phyloP scores from a whole-genome alignment of 2,329 filamentous ascomycete species.

The Purpureocillium lavendulum region DNA sequence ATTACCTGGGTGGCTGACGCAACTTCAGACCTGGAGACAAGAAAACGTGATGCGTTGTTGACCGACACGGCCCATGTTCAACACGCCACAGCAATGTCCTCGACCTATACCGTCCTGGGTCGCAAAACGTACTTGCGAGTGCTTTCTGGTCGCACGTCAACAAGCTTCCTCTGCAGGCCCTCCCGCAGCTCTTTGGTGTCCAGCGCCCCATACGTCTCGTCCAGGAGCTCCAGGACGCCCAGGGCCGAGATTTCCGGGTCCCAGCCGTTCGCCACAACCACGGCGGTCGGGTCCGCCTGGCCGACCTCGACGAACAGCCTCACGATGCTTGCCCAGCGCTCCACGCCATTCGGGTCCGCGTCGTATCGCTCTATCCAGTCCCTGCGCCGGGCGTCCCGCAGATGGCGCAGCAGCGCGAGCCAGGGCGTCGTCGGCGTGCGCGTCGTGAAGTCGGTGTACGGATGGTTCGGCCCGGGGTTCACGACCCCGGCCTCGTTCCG shows the following conservation, averaged over 20 bases:
- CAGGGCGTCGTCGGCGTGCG: constrained; percentile 16
- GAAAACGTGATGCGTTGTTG: too few species aligned
- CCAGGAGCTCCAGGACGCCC: constrained; percentile 18
- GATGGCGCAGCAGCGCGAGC: constrained; percentile 19
- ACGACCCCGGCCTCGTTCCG: constrained; percentile 3
- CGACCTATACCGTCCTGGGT: too few species aligned
- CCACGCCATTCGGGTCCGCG: constrained; percentile 14
- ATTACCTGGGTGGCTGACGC: too few species aligned
- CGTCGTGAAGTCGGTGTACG: constrained; percentile 14
- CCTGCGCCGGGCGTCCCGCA: constrained; percentile 19
- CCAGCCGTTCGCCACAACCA: constrained; percentile 17
- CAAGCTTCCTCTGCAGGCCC: neutral
- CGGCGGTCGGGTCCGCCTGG: constrained; percentile 15
- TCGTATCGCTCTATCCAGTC: constrained; percentile 22
- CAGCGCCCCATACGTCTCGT: constrained; percentile 13
- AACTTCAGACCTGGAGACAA: too few species aligned
- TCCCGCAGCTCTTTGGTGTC: constrained; percentile 10
- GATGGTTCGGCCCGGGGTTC: constrained; percentile 12
- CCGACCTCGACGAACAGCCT: constrained; percentile 16
- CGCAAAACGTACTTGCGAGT: too few species aligned
- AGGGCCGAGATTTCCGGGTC: constrained; percentile 18
- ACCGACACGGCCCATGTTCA: too few species aligned
- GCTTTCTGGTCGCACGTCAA: neutral
- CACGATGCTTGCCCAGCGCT: constrained; percentile 20
- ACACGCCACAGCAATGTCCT: too few species aligned